Evolutionary conservation across 1,284 basidiomycete genomes (phyloP).

Genomic region (Ganoderma leucocontextum): DNA sequence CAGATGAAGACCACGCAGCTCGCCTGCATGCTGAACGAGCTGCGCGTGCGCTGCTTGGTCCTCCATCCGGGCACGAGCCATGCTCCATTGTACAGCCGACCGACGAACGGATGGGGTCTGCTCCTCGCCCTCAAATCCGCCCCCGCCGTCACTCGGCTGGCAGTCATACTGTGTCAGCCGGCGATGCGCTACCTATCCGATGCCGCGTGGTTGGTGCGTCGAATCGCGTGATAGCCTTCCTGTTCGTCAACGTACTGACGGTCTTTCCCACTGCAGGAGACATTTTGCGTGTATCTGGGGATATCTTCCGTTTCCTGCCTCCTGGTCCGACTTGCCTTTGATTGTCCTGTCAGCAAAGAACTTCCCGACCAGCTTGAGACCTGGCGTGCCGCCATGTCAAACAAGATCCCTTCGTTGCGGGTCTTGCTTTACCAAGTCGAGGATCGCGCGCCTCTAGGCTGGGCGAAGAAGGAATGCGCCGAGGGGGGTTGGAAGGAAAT

Average conservation of each 20-base stretch:
- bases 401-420: neutral
- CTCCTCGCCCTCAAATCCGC: neutral
- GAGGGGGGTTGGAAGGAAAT: neutral
- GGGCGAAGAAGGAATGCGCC: neutral
- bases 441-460: neutral
- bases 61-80: neutral
- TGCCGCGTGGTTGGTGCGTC: neutral
- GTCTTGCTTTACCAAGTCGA: neutral
- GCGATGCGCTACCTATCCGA: neutral
- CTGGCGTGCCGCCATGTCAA: neutral
- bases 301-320: neutral
- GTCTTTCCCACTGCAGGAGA: neutral
- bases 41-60: neutral
- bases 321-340: neutral
- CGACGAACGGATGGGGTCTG: neutral
- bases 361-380: neutral
- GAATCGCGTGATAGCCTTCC: neutral
- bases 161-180: neutral
- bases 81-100: neutral
- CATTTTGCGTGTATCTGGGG: neutral
- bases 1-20: neutral
- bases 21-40: neutral
- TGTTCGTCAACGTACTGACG: too few relatives aligned
- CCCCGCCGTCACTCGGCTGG: neutral
- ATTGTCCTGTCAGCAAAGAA: neutral